Percentiles rank a stretch among this genome's conserved stretches.
phyloP scores from a whole-genome alignment of 2,329 filamentous ascomycete species.

The Fusarium floridanum region DNA sequence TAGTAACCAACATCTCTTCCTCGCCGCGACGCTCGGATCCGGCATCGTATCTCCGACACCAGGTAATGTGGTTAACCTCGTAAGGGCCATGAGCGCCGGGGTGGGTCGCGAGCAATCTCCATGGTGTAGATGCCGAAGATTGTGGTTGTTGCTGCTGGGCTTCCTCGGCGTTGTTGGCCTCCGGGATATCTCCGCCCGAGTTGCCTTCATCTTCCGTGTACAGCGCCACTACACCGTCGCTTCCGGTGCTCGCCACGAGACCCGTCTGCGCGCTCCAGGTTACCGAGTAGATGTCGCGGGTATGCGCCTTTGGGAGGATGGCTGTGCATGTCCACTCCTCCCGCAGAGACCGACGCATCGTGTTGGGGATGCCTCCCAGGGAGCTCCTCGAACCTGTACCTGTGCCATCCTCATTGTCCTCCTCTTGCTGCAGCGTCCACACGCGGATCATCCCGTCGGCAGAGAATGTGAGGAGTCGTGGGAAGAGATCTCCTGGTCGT shows the following conservation, averaged over 20 bases:
- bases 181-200: conserved; percentile 20
- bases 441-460: conserved; percentile 85
- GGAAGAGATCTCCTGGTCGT: conserved; percentile 58
- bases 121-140: conserved; percentile 60
- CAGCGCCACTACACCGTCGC: conserved; percentile 84
- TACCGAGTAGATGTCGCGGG: conserved; percentile 85
- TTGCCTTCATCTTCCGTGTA: conserved; percentile 60
- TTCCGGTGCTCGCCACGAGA: conserved; percentile 86
- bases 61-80: conserved; percentile 92
- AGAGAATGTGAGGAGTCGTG: conserved; percentile 83
- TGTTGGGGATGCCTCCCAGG: conserved; percentile 82
- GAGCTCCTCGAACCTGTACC: conserved; percentile 53
- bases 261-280: conserved; percentile 85
- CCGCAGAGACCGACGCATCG: conserved; percentile 81
- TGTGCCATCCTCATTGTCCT: conserved; percentile 50
- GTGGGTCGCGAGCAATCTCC: conserved; percentile 78
- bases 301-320: conserved; percentile 80
- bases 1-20: conserved; percentile 90
- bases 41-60: conserved; percentile 83
- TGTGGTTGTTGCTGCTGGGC: not conserved
- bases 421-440: conserved; percentile 76
- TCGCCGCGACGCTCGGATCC: conserved; percentile 65
- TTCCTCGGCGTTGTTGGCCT: conserved; percentile 21
- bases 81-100: conserved; percentile 89
- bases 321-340: conserved; percentile 88